Conservation (phyloP, 2,329 filamentous ascomycete genomes). For the Arthrobotrys entomopaga region DNA sequence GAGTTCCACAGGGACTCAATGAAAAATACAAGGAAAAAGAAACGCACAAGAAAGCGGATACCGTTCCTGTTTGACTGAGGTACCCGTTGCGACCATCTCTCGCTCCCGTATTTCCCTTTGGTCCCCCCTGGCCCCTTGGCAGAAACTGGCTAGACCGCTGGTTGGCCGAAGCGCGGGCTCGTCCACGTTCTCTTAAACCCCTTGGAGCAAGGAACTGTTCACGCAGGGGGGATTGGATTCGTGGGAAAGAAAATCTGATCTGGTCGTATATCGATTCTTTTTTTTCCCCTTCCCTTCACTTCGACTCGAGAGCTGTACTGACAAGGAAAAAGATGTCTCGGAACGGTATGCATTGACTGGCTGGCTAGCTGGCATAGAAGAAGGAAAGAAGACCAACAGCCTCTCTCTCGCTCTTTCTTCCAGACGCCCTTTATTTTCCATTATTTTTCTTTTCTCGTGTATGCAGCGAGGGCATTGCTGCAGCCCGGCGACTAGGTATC, state of each 20-base stretch:
- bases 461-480: constrained; percentile 15
- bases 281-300: constrained; percentile 11
- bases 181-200: constrained; percentile 46
- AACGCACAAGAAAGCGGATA: constrained; percentile 32
- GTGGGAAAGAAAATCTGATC: constrained; percentile 19
- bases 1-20: constrained; percentile 36
- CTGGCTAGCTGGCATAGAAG: constrained; percentile 5
- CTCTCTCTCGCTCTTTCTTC: not conserved
- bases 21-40: constrained; percentile 12
- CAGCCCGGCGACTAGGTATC: constrained; percentile 31
- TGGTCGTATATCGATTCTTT: constrained; percentile 30
- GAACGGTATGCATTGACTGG: constrained; percentile 26
- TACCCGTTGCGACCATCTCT: constrained; percentile 51
- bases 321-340: constrained; percentile 1
- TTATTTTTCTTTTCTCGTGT: constrained; percentile 11
- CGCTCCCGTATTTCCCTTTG: constrained; percentile 44
- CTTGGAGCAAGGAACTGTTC: constrained; percentile 44
- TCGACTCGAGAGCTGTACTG: constrained; percentile 10
- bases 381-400: not conserved
- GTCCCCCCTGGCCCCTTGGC: constrained; percentile 32
- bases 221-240: constrained; percentile 45
- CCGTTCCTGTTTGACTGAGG: constrained; percentile 50
- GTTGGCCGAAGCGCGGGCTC: constrained; percentile 53
- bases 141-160: constrained; percentile 39
- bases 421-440: constrained; percentile 5